These are phyloP conservation scores for Boletus rex-veris DNA, from an alignment of 768 basidiomycete species.

Conservation along the genomic window DNA sequence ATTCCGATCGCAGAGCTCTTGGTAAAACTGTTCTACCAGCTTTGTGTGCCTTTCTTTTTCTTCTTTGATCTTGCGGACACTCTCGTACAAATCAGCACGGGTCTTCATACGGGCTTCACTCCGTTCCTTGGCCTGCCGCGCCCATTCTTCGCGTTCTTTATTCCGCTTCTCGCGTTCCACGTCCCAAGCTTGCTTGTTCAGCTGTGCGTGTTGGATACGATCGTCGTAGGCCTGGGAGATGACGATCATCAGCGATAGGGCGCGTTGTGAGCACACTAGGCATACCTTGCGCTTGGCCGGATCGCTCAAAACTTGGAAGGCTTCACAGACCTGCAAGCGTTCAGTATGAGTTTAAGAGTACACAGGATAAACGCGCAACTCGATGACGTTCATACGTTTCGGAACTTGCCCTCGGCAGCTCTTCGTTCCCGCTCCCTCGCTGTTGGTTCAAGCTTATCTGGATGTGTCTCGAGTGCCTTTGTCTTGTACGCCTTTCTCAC, in stretches of 20 bases:
- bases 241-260: background rate
- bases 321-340: conserved; percentile 51
- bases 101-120: conserved; percentile 49
- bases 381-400: conserved; percentile 42
- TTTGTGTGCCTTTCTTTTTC: conserved; percentile 38
- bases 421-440: conserved; percentile 51
- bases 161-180: conserved; percentile 41
- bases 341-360: conserved; percentile 18
- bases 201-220: conserved; percentile 31
- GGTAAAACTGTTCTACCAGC: conserved; percentile 52
- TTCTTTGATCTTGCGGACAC: conserved; percentile 39
- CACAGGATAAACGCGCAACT: conserved; percentile 21
- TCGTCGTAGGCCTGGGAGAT: conserved; percentile 45
- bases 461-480: conserved; percentile 68
- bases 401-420: conserved; percentile 55
- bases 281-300: conserved; percentile 51
- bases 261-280: background rate
- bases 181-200: conserved; percentile 26
- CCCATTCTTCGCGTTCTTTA: conserved; percentile 55
- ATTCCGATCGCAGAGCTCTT: conserved; percentile 50
- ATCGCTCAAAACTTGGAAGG: conserved; percentile 59
- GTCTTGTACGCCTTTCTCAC: conserved; percentile 68
- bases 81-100: conserved; percentile 35
- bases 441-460: conserved; percentile 61
- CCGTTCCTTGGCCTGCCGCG: conserved; percentile 44